Percentiles rank a stretch among this genome's conserved stretches.
phyloP scores from a whole-genome alignment of 176 grass and related monocot genomes.

The Juncus inflexus region DNA sequence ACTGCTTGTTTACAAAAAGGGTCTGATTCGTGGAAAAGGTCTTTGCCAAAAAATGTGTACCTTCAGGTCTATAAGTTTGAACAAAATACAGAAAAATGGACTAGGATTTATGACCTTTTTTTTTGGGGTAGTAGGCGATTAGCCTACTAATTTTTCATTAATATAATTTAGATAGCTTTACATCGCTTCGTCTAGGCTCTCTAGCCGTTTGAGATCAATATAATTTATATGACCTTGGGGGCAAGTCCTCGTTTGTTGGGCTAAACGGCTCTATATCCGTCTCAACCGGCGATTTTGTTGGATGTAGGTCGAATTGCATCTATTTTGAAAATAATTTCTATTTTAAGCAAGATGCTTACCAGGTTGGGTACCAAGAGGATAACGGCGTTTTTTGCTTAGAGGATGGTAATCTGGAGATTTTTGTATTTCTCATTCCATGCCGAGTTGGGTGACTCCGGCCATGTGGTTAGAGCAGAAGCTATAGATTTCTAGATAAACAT shows the following conservation, averaged over 20 bases:
- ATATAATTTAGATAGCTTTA: too few species aligned
- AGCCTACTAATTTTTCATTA: too few species aligned
- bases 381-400: not conserved
- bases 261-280: not conserved
- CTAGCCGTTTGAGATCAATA: too few species aligned
- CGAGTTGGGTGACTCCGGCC: not conserved
- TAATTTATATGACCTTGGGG: not conserved
- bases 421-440: constrained; percentile 1
- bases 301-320: not conserved
- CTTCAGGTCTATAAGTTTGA: constrained; percentile 3
- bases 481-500: not conserved
- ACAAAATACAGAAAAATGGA: not conserved
- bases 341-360: not conserved
- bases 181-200: too few species aligned
- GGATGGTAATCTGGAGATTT: constrained; percentile 2
- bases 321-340: not conserved
- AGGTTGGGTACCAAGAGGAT: not conserved
- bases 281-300: not conserved
- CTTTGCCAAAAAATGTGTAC: not conserved
- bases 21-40: not conserved
- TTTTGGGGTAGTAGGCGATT: too few species aligned
- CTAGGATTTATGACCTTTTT: not conserved
- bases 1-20: not conserved
- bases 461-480: not conserved
- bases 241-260: not conserved